These are phyloP conservation scores for Marasmius oreades DNA, from an alignment of 1,284 basidiomycete genomes.

Conservation along the genomic window DNA sequence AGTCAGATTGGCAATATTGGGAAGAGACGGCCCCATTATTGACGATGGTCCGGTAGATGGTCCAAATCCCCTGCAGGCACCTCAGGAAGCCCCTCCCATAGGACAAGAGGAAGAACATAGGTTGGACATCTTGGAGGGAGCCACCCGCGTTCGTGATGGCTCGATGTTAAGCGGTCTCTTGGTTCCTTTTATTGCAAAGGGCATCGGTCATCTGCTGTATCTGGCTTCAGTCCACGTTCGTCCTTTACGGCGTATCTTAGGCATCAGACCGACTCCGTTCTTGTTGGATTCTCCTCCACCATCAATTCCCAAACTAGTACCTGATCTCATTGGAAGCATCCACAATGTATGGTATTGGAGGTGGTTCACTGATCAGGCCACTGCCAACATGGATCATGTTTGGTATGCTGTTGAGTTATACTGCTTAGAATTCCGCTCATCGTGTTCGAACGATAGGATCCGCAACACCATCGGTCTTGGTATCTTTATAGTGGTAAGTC, in stretches of 20 bases:
- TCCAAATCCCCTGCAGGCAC: background rate
- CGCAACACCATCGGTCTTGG: conserved; percentile 13
- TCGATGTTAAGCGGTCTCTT: conserved; percentile 9
- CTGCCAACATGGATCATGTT: conserved; percentile 13
- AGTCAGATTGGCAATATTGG: background rate
- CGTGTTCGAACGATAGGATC: conserved; percentile 5
- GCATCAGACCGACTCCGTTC: conserved; percentile 1
- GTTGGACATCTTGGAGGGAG: conserved; percentile 1
- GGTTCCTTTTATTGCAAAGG: conserved; percentile 12
- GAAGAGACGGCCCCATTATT: background rate
- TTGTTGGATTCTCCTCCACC: background rate
- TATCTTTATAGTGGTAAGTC: conserved; percentile 10
- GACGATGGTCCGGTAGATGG: background rate
- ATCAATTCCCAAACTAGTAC: conserved; percentile 9
- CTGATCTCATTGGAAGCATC: conserved; percentile 3
- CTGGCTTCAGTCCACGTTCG: conserved; percentile 6
- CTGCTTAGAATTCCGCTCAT: background rate
- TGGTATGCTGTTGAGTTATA: conserved; percentile 5
- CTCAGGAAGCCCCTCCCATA: background rate
- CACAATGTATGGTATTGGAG: conserved; percentile 12
- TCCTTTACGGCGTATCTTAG: conserved; percentile 5
- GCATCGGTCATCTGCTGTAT: conserved; percentile 12
- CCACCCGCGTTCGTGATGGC: conserved; percentile 6
- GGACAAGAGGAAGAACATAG: background rate
- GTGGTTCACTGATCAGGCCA: conserved; percentile 10